A percentile compares a stretch with the other conserved stretches of the same genome.
phyloP scores from a whole-genome alignment of 352 stramenopile genomes.

The Phytopythium chamaehyphon region DNA sequence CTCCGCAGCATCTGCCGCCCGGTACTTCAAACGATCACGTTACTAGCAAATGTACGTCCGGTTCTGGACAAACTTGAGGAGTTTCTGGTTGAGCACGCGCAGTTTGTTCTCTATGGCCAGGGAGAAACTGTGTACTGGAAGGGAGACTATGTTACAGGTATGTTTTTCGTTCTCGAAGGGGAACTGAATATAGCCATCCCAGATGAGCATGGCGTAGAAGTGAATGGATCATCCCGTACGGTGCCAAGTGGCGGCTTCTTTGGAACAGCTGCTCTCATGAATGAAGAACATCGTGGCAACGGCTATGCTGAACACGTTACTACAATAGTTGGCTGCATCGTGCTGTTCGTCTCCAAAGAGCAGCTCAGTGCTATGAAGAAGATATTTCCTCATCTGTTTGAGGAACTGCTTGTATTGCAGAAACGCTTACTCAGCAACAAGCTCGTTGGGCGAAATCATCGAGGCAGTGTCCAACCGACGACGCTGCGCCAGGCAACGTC shows the following conservation, averaged over 20 bases:
- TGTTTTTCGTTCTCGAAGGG: slow-evolving; percentile 61
- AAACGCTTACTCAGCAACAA: slow-evolving; percentile 38
- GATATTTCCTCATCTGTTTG: slow-evolving; percentile 41
- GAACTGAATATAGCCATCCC: slow-evolving; percentile 35
- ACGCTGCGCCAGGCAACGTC: background rate
- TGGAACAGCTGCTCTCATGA: slow-evolving; percentile 30
- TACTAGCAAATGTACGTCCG: slow-evolving; percentile 26
- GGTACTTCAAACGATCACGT: slow-evolving; percentile 35
- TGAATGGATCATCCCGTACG: slow-evolving; percentile 7
- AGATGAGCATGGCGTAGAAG: slow-evolving; percentile 1
- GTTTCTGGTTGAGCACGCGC: slow-evolving; percentile 39
- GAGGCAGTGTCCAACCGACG: background rate
- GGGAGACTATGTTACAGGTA: slow-evolving; percentile 44
- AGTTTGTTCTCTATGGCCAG: slow-evolving; percentile 57
- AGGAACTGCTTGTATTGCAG: slow-evolving; percentile 39
- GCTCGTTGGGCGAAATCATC: slow-evolving; percentile 14
- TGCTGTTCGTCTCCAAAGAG: slow-evolving; percentile 45
- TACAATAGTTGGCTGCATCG: slow-evolving; percentile 46
- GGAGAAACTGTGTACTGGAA: slow-evolving; percentile 51
- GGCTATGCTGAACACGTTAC: slow-evolving; percentile 51
- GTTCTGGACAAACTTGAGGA: slow-evolving; percentile 33
- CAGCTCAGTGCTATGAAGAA: slow-evolving; percentile 44
- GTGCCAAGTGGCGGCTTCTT: slow-evolving; percentile 44
- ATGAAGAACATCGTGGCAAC: slow-evolving; percentile 26
- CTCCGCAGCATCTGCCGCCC: slow-evolving; percentile 39